phyloP scores from a whole-genome alignment of 2,329 filamentous ascomycete species.

The Tolypocladium ovalisporum region DNA sequence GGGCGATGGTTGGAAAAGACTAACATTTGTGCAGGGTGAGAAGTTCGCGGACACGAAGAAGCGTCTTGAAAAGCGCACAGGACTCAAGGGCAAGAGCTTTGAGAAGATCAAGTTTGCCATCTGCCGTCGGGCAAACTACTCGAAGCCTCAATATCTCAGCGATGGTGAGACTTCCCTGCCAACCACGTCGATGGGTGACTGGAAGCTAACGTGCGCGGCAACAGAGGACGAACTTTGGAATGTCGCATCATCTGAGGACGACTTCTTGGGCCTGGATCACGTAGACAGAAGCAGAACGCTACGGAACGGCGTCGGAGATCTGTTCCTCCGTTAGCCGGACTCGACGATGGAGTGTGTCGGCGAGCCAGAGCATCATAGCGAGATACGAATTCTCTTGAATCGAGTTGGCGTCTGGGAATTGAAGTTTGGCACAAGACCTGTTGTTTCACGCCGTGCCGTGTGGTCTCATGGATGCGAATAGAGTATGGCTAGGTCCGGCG shows the following conservation, averaged over 20 bases:
- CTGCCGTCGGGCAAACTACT: constrained; percentile 59
- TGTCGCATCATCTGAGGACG: constrained; percentile 41
- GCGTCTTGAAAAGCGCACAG: constrained; percentile 82
- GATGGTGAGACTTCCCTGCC: constrained; percentile 55
- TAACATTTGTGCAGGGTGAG: constrained; percentile 49
- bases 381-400: not conserved
- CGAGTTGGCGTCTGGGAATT: constrained; percentile 1
- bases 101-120: constrained; percentile 97
- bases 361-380: not conserved
- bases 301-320: constrained; percentile 50
- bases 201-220: not conserved
- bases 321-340: constrained; percentile 42
- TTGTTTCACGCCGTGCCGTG: not conserved
- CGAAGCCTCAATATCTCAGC: constrained; percentile 70
- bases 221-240: constrained; percentile 50
- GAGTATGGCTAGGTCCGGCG: not conserved
- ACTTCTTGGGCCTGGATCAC: constrained; percentile 56
- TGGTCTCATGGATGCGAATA: not conserved
- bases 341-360: not conserved
- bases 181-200: not conserved
- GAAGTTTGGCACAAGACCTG: not conserved
- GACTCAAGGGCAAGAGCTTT: constrained; percentile 94
- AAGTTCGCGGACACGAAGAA: constrained; percentile 86
- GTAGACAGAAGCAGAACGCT: constrained; percentile 47
- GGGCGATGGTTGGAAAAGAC: not conserved